Conservation (phyloP, 2,329 filamentous ascomycete genomes). For the Arthrinium phaeospermum region DNA sequence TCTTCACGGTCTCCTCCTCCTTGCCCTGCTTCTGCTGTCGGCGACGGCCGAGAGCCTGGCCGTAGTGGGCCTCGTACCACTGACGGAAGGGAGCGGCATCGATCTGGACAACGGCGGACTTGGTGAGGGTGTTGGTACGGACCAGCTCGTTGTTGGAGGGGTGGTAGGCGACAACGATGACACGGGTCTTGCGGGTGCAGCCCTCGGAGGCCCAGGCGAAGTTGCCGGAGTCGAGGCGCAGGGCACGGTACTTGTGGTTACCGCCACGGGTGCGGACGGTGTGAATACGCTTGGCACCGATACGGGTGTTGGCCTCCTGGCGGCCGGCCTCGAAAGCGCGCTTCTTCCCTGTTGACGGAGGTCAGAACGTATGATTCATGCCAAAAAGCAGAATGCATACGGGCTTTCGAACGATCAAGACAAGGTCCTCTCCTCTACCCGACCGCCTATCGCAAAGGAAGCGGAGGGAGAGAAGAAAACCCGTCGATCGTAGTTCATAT, state of each 20-base stretch:
- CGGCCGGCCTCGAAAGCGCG: slow-evolving; percentile 99
- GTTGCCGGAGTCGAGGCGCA: slow-evolving; percentile 98
- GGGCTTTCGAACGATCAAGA: slow-evolving; percentile 62
- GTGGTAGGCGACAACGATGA: slow-evolving; percentile 98
- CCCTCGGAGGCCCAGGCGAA: slow-evolving; percentile 99
- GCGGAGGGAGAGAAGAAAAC: background rate
- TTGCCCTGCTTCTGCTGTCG: slow-evolving; percentile 83
- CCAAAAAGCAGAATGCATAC: slow-evolving; percentile 55
- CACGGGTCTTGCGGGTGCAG: slow-evolving; percentile 97
- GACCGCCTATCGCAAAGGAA: background rate
- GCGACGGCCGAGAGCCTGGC: slow-evolving; percentile 83
- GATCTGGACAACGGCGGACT: slow-evolving; percentile 97
- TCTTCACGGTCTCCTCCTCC: slow-evolving; percentile 77
- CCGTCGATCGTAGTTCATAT: slow-evolving; percentile 18
- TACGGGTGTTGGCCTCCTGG: slow-evolving; percentile 99
- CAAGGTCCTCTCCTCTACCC: background rate
- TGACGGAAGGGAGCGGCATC: slow-evolving; percentile 99
- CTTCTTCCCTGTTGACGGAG: slow-evolving; percentile 83
- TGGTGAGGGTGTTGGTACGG: slow-evolving; percentile 99
- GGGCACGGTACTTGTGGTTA: slow-evolving; percentile 99
- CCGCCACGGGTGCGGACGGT: slow-evolving; percentile 96
- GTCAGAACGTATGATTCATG: slow-evolving; percentile 73
- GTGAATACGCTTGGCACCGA: slow-evolving; percentile 95
- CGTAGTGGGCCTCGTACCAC: slow-evolving; percentile 99
- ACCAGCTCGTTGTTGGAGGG: slow-evolving; percentile 99